phyloP scores from a whole-genome alignment of 2,329 filamentous ascomycete species.

The Calonectria pteridis region DNA sequence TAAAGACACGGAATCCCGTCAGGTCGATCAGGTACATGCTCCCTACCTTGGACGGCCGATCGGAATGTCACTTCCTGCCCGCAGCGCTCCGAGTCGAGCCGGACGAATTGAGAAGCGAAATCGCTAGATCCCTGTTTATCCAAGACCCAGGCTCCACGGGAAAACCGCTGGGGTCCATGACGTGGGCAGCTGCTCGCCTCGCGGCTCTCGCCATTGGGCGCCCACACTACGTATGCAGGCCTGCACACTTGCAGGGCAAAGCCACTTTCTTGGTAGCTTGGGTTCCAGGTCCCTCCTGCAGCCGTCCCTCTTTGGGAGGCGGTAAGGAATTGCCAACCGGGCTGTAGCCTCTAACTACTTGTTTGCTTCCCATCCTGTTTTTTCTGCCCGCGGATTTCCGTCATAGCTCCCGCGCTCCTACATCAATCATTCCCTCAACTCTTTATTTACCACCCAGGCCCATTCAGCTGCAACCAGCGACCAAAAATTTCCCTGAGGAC shows the following conservation, averaged over 20 bases:
- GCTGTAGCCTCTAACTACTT: conserved; percentile 13
- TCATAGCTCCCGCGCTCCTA: conserved; percentile 29
- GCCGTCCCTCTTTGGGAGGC: conserved; percentile 37
- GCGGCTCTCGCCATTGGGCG: conserved; percentile 38
- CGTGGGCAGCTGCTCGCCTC: conserved; percentile 42
- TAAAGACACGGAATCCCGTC: neutral
- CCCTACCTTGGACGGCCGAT: neutral
- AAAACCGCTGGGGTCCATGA: conserved; percentile 35
- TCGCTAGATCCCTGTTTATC: conserved; percentile 11
- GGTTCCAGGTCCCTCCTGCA: neutral
- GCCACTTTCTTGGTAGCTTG: conserved; percentile 31
- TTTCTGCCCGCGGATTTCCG: conserved; percentile 21
- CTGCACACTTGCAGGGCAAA: conserved; percentile 38
- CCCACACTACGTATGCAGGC: conserved; percentile 28
- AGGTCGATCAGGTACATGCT: conserved; percentile 8
- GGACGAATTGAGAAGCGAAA: conserved; percentile 7
- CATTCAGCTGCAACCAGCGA: neutral
- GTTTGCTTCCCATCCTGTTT: conserved; percentile 31
- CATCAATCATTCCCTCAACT: conserved; percentile 6
- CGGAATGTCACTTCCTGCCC: neutral
- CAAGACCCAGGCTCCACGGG: conserved; percentile 10
- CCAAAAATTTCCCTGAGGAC: neutral
- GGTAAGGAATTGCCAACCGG: conserved; percentile 37
- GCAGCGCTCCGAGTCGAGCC: conserved; percentile 1
- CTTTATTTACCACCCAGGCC: neutral